A percentile compares a stretch with the other conserved stretches of the same genome.
Evolutionary conservation across 31 red algal genomes (phyloP).

Genomic region (Endocladia muricata): DNA sequence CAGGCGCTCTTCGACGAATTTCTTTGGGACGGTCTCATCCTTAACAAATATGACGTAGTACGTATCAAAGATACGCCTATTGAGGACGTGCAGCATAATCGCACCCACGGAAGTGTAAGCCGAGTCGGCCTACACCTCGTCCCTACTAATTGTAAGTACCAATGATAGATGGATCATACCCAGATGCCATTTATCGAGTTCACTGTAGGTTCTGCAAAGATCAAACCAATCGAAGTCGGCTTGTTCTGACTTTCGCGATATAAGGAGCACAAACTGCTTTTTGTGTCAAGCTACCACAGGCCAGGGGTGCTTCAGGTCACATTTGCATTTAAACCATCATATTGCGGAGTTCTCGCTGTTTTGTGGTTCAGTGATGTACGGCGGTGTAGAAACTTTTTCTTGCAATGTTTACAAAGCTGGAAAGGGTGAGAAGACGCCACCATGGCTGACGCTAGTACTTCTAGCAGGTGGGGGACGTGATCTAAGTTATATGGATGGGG

Average conservation of each 20-base stretch:
- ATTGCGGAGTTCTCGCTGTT: too few species aligned
- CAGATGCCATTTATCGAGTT: not conserved
- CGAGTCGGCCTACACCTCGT: not conserved
- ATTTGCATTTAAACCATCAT: too few species aligned
- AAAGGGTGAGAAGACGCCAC: not conserved
- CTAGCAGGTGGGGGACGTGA: too few species aligned
- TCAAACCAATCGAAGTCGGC: not conserved
- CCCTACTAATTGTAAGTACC: not conserved
- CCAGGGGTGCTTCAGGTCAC: too few species aligned
- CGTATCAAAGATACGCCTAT: not conserved
- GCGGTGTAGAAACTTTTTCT: too few species aligned
- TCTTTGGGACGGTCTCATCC: conserved; percentile 20
- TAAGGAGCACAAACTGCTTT: too few species aligned
- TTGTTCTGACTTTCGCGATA: too few species aligned
- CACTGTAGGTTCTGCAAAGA: not conserved
- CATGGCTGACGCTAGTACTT: too few species aligned
- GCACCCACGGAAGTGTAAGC: not conserved
- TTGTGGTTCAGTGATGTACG: too few species aligned
- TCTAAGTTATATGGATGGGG: too few species aligned
- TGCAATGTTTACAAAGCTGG: not conserved
- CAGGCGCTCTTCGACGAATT: conserved; percentile 4
- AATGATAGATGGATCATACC: not conserved
- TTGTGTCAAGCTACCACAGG: too few species aligned
- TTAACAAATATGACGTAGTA: conserved; percentile 7
- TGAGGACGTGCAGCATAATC: not conserved